Evolutionary conservation across 148 eudicot species (phyloP), one percentile per base, ranked within the genome.

Genomic region (Simmondsia chinensis): DNA sequence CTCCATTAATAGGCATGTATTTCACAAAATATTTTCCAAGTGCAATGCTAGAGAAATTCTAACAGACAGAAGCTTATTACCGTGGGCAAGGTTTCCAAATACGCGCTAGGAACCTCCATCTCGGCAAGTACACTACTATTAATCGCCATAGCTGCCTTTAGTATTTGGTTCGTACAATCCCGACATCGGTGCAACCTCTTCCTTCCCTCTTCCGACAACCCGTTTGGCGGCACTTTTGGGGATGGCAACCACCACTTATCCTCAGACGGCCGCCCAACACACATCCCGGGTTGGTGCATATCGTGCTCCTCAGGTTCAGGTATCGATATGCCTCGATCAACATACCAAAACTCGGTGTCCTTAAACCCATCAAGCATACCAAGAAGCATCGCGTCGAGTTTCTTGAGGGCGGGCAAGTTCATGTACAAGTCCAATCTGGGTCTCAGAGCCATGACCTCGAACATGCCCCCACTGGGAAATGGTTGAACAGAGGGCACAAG

Each of bases 221-320:
- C 99, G 52, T 62, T 67, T 0, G 69, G 59, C 33, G 95, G 94
- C 57, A 82, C 82, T 50, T 82, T 82, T 0, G 95, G 99, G 47
- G 57, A 81, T 0, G 99, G 99, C 46, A 91, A 70, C 99, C 99
- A 91, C 99, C 99, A 91, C 60, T 91, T 91, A 58, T 91, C 99
- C 61, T 82, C 95, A 9, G 95, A 82, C n/a, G 83, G 95, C 49
- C 99, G 64, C 21, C 77, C 83, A 52, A 54, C 50, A 44, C 60
- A 49, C n/a, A 33, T 22, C 17, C 54, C 46, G 0, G 65, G 13
- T 5, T 20, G 52, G 43, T 32, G 59, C 6, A 38, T 17, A 22
- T 79, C 77, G 21, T 52, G 47, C 7, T 69, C 64, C 46, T 72
- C 81, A 24, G 47, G 63, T 27, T 77, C 78, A 13, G 77, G 64